Conservation (phyloP, 1,284 basidiomycete species). For the Cutaneotrichosporon dermatis region DNA sequence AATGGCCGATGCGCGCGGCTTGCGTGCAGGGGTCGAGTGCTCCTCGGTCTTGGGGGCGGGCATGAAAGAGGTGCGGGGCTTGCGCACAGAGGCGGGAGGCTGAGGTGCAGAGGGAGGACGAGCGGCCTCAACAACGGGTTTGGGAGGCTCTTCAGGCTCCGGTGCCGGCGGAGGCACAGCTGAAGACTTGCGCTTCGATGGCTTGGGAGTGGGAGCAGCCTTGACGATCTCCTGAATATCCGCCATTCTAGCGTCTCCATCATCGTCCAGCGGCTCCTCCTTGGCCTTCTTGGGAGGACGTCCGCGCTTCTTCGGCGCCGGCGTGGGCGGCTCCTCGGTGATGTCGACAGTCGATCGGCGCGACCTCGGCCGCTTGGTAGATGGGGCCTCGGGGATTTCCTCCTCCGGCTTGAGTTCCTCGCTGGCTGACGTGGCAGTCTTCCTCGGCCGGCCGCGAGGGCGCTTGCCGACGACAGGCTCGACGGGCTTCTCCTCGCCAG, state of each 20-base stretch:
- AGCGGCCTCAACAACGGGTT: background rate
- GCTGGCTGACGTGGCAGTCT: slow-evolving; percentile 8
- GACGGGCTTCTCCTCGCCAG: slow-evolving; percentile 18
- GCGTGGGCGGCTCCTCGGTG: background rate
- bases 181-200: background rate
- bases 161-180: no score
- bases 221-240: background rate
- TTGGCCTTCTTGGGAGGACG: slow-evolving; percentile 7
- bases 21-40: slow-evolving; percentile 47
- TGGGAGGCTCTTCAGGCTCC: no score
- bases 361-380: slow-evolving; percentile 19
- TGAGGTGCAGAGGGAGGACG: background rate
- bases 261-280: background rate
- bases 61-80: slow-evolving; percentile 7
- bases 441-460: slow-evolving; percentile 19
- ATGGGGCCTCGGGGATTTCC: slow-evolving; percentile 8
- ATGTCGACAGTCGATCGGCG: slow-evolving; percentile 5
- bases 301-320: slow-evolving; percentile 9
- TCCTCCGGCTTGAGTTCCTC: slow-evolving; percentile 12
- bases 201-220: background rate
- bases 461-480: slow-evolving; percentile 22
- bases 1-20: slow-evolving; percentile 21
- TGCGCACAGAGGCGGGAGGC: slow-evolving; percentile 4
- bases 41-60: slow-evolving; percentile 53
- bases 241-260: background rate